Evolutionary conservation across 1,284 basidiomycete genomes (phyloP), one percentile per base, ranked within the genome.

Genomic region (Apiotrichum domesticum): DNA sequence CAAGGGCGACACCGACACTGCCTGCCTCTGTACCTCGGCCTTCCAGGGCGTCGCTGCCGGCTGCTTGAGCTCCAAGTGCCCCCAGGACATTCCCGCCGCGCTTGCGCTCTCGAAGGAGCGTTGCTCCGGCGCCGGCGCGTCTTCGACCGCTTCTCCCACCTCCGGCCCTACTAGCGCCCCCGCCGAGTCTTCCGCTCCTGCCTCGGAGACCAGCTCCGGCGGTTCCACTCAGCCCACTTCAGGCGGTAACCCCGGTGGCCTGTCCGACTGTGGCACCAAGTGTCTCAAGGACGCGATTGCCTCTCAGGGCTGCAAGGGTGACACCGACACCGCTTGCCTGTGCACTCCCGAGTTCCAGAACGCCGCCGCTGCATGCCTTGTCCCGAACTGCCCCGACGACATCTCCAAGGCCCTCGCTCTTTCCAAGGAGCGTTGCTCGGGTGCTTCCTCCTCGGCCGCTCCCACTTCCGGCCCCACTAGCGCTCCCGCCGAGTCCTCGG

Each of bases 251-350:
- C 34, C 33, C 8, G 41, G 35, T n/a, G 48, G 48, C 11, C 54
- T 55, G 29, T 46, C 48, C 7, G 9, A 29, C 6, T 51, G 48
- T n/a, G 54, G 43, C 9, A 33, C 29, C 32, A 35, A 40, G 21
- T 55, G 54, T 33, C 15, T 51, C 10, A 2, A 14, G 35, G 43
- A 46, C 8, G 48, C 54, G n/a, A 32, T 46, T 15, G 21, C 34
- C 3, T n/a, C 29, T 21, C 41, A 49, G 47, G 47, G 47, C 15
- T 55, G 54, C 54, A 45, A 35, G 35, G 47, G 47, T 13, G 15
- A 50, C 32, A n/a, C 21, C 15, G 54, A 55, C 54, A 50, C 35
- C 32, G 42, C 47, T 14, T 55, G 54, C 42, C 15, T 55, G 6
- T 55, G 54, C 54, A 49, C 47, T 10, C 21, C 33, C 3, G 48